Conservation (phyloP, 768 basidiomycete genomes). For the Pulveroboletus sp. region DNA sequence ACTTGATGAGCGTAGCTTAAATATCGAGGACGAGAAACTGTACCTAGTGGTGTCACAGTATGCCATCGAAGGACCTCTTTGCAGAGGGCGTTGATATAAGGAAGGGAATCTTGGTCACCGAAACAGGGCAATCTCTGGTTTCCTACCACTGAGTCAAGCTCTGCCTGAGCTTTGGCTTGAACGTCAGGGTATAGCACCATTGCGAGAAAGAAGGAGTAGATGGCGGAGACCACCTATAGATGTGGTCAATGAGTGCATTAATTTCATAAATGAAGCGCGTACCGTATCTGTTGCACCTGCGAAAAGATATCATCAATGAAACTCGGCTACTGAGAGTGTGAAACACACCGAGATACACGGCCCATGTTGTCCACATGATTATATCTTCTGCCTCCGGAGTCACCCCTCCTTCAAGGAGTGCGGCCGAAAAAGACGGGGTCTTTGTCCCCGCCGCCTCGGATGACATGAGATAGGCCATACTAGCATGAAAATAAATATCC, state of each 20-base stretch:
- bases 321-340: no score
- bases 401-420: constrained; percentile 10
- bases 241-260: constrained; percentile 6
- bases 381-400: constrained; percentile 17
- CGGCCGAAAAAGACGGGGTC: constrained; percentile 17
- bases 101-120: constrained; percentile 21
- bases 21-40: constrained; percentile 21
- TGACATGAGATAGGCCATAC: not conserved
- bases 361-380: constrained; percentile 18
- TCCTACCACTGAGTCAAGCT: constrained; percentile 25
- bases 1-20: not conserved
- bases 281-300: constrained; percentile 46
- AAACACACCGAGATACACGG: constrained; percentile 9
- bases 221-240: constrained; percentile 13
- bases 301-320: not conserved
- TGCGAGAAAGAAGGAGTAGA: constrained; percentile 23
- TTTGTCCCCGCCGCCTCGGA: constrained; percentile 17
- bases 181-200: constrained; percentile 25
- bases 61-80: constrained; percentile 29
- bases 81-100: constrained; percentile 23
- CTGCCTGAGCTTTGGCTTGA: constrained; percentile 22
- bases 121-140: constrained; percentile 18
- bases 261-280: constrained; percentile 24
- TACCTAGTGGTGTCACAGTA: constrained; percentile 14
- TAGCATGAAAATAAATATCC: not conserved